A percentile compares a stretch with the other conserved stretches of the same genome.
phyloP scores from a whole-genome alignment of 1,284 basidiomycete genomes.

The Rhodotorula sp. region DNA sequence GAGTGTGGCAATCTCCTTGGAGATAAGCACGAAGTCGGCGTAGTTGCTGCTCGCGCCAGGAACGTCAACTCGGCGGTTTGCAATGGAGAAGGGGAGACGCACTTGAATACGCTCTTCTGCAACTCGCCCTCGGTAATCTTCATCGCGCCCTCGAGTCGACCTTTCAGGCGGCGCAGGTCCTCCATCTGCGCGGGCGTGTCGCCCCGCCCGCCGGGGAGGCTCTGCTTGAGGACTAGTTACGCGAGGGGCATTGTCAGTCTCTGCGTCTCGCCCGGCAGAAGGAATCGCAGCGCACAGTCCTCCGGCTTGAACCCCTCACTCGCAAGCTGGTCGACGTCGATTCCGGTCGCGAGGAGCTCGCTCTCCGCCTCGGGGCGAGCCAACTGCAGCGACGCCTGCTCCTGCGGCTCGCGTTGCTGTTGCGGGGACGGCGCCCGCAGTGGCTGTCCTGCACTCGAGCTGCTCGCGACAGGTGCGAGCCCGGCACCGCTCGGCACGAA shows the following conservation, averaged over 20 bases:
- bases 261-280: fast-evolving
- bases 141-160: conserved; percentile 32
- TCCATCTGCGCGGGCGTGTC: conserved; percentile 29
- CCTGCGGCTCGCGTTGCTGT: not conserved
- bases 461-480: not conserved
- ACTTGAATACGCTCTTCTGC: conserved; percentile 43
- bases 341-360: conserved; percentile 24
- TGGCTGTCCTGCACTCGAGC: not conserved
- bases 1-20: conserved; percentile 92
- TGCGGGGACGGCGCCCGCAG: not conserved
- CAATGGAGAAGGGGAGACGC: not conserved
- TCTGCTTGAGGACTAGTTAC: conserved; percentile 35
- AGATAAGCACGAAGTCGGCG: conserved; percentile 92
- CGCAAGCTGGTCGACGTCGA: conserved; percentile 40
- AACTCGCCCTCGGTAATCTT: conserved; percentile 39
- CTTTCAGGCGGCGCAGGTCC: conserved; percentile 29
- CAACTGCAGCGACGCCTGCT: not conserved
- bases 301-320: conserved; percentile 42
- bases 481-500: not conserved
- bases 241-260: not conserved
- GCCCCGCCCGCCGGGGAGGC: conserved; percentile 16
- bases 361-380: conserved; percentile 16
- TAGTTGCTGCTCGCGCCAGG: conserved; percentile 57
- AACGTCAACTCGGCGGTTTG: too few relatives aligned
- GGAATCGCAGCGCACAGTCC: conserved; percentile 33